These are phyloP conservation scores for Stephania yunnanensis DNA, from an alignment of 164 flowering plant species.

Conservation along the genomic window DNA sequence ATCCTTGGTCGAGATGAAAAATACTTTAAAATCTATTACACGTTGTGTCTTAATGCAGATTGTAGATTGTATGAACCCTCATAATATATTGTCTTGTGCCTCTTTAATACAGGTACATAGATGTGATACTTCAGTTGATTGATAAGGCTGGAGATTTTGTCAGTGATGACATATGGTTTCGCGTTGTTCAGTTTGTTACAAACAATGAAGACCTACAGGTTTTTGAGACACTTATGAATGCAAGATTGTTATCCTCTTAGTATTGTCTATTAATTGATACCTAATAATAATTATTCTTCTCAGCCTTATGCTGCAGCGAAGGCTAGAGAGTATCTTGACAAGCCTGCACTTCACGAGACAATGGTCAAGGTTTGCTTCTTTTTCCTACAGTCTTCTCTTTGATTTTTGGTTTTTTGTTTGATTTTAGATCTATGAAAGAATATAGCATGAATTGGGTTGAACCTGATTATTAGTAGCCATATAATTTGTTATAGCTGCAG, in stretches of 20 bases:
- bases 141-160: constrained; percentile 99
- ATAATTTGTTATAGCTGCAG: background rate
- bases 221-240: constrained; percentile 6
- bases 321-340: constrained; percentile 94
- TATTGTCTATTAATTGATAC: background rate
- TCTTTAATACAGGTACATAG: constrained; percentile 74
- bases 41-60: background rate
- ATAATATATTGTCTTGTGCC: constrained; percentile 8
- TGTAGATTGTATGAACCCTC: background rate
- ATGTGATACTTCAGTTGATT: constrained; percentile 98
- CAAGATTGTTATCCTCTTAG: background rate
- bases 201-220: constrained; percentile 99
- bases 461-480: background rate
- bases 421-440: too few species aligned
- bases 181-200: constrained; percentile 97
- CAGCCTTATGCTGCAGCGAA: constrained; percentile 99
- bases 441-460: background rate
- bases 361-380: constrained; percentile 85
- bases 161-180: constrained; percentile 99
- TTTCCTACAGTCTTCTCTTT: background rate
- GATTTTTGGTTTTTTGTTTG: background rate
- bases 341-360: constrained; percentile 96
- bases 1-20: background rate
- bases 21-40: background rate
- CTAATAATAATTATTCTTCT: constrained; percentile 12